Evolutionary conservation across 805 yeast species (phyloP).

Genomic region (Phaffomyces thermotolerans): DNA sequence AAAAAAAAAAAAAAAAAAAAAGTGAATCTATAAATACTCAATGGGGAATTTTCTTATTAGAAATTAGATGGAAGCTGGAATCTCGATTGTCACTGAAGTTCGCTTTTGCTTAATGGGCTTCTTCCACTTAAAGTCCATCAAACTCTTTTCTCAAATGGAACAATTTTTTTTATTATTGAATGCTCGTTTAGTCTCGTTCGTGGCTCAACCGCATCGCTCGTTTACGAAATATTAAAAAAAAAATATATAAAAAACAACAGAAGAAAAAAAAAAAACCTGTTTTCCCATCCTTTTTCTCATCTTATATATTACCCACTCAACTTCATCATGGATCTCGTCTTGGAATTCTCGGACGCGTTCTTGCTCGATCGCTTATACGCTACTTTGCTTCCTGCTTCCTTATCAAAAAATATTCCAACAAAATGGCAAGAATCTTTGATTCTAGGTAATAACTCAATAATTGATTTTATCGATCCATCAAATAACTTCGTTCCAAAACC

Average conservation of each 20-base stretch:
- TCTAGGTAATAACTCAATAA: constrained; percentile 19
- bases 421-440: constrained; percentile 24
- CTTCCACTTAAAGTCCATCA: no score
- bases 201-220: constrained; percentile 3
- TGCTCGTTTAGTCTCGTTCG: constrained; percentile 3
- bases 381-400: constrained; percentile 50
- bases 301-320: no score
- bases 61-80: no score
- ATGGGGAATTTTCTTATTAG: no score
- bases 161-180: no score
- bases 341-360: constrained; percentile 72
- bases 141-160: no score
- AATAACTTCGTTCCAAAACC: constrained; percentile 11
- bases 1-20: no score
- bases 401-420: constrained; percentile 31
- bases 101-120: no score
- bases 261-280: background rate
- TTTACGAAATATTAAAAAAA: background rate
- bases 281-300: background rate
- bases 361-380: constrained; percentile 74
- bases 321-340: constrained; percentile 73
- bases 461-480: constrained; percentile 10
- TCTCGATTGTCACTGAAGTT: no score
- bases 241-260: background rate
- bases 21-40: no score